Evolutionary conservation across 768 basidiomycete species (phyloP).

Genomic region (Pholiota molesta): DNA sequence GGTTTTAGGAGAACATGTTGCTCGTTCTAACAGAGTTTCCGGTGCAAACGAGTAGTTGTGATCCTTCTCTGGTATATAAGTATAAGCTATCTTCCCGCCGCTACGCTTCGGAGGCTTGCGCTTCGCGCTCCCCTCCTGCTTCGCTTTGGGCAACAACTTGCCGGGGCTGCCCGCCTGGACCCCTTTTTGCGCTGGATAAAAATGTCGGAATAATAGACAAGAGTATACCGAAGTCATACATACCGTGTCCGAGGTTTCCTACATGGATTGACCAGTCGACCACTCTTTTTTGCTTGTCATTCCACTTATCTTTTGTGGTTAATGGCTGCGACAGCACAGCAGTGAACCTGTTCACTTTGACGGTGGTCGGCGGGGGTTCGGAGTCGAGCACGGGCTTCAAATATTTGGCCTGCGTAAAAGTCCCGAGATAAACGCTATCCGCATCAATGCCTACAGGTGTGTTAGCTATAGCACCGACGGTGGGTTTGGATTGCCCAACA

Average conservation of each 20-base stretch:
- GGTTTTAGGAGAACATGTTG: constrained; percentile 10
- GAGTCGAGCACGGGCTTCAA: constrained; percentile 11
- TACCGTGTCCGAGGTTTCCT: constrained; percentile 13
- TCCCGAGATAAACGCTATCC: background rate
- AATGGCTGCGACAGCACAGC: constrained; percentile 18
- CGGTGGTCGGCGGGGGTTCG: background rate
- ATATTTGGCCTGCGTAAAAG: background rate
- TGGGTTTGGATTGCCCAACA: background rate
- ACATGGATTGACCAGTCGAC: constrained; percentile 3
- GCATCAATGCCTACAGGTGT: background rate
- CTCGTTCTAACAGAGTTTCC: constrained; percentile 8
- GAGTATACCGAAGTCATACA: too few species aligned
- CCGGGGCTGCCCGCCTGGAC: too few species aligned
- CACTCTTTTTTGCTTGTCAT: constrained; percentile 4
- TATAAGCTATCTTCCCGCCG: background rate
- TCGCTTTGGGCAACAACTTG: too few species aligned
- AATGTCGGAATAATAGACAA: too few species aligned
- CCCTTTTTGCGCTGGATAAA: too few species aligned
- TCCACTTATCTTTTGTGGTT: constrained; percentile 12
- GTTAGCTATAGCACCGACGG: background rate
- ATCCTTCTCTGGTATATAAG: background rate
- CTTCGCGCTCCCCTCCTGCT: too few species aligned
- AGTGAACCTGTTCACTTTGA: constrained; percentile 17
- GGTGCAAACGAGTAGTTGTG: constrained; percentile 2
- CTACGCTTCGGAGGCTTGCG: too few species aligned